Conservation (phyloP, 768 basidiomycete genomes). For the Collybia mongolica region DNA sequence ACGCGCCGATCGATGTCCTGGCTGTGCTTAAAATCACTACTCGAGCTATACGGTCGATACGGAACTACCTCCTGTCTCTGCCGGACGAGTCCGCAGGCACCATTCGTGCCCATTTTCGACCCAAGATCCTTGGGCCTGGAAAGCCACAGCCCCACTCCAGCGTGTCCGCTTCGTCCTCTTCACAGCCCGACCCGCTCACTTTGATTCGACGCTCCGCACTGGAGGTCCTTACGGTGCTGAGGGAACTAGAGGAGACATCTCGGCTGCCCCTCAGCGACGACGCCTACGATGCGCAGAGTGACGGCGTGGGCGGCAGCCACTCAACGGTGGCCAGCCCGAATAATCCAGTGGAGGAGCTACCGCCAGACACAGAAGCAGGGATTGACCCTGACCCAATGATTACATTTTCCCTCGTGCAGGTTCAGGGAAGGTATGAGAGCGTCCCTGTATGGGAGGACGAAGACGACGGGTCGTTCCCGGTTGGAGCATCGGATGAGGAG, state of each 20-base stretch:
- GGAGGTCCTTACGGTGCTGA: slow-evolving; percentile 78
- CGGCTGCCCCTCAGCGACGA: slow-evolving; percentile 78
- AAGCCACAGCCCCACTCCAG: slow-evolving; percentile 27
- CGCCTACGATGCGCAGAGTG: slow-evolving; percentile 80
- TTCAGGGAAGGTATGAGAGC: slow-evolving; percentile 60
- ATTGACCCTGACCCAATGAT: slow-evolving; percentile 62
- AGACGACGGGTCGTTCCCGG: slow-evolving; percentile 34
- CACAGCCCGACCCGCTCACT: slow-evolving; percentile 57
- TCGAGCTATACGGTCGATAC: slow-evolving; percentile 74
- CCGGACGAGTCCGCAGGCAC: slow-evolving; percentile 70
- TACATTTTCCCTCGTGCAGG: slow-evolving; percentile 67
- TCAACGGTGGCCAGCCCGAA: slow-evolving; percentile 47
- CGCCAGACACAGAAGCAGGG: slow-evolving; percentile 22
- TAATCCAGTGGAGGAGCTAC: slow-evolving; percentile 27
- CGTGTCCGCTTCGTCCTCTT: slow-evolving; percentile 24
- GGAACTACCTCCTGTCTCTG: slow-evolving; percentile 80
- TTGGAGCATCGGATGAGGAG: slow-evolving; percentile 35
- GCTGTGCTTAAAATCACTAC: slow-evolving; percentile 77
- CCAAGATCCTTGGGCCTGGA: slow-evolving; percentile 40
- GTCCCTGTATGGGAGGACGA: slow-evolving; percentile 86
- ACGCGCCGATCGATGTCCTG: slow-evolving; percentile 56
- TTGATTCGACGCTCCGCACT: slow-evolving; percentile 76
- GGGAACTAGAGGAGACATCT: slow-evolving; percentile 76
- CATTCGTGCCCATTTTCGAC: slow-evolving; percentile 57
- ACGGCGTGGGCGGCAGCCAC: slow-evolving; percentile 38